These are phyloP conservation scores for Ordospora colligata DNA, from an alignment of 371 early-diverging fungal genomes.

Conservation along the genomic window DNA sequence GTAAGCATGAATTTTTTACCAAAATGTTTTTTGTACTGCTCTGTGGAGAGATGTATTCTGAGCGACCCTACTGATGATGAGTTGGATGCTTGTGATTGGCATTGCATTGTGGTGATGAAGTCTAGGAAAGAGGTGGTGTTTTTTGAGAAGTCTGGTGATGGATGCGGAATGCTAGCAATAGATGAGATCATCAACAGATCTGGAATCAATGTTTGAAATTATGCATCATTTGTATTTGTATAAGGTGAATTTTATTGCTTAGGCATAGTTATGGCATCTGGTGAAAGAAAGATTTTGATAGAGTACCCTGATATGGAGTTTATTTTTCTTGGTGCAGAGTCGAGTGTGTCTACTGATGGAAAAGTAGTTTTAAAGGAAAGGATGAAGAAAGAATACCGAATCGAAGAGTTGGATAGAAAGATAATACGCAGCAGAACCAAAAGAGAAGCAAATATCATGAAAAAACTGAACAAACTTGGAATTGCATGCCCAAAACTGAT, in stretches of 20 bases:
- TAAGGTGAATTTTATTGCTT: not conserved
- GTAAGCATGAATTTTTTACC: conserved; percentile 27
- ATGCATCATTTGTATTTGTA: not conserved
- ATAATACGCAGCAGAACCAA: conserved; percentile 49
- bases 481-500: conserved; percentile 29
- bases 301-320: conserved; percentile 24
- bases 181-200: not conserved
- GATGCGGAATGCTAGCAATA: not conserved
- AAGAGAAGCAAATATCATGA: conserved; percentile 48
- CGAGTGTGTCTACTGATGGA: conserved; percentile 37
- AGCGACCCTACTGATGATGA: conserved; percentile 27
- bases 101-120: not conserved
- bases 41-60: not conserved
- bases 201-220: not conserved
- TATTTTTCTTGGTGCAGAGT: conserved; percentile 58
- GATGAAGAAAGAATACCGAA: conserved; percentile 52
- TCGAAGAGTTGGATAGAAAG: conserved; percentile 48
- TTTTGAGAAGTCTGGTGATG: conserved; percentile 23
- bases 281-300: not conserved
- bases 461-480: conserved; percentile 25
- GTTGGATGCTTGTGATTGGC: conserved; percentile 7
- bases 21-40: conserved; percentile 17
- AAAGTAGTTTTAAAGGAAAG: conserved; percentile 51
- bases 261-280: no score
- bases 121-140: conserved; percentile 14